Conservation (phyloP, 2,329 filamentous ascomycete genomes). For the Calonectria pauciramosa region DNA sequence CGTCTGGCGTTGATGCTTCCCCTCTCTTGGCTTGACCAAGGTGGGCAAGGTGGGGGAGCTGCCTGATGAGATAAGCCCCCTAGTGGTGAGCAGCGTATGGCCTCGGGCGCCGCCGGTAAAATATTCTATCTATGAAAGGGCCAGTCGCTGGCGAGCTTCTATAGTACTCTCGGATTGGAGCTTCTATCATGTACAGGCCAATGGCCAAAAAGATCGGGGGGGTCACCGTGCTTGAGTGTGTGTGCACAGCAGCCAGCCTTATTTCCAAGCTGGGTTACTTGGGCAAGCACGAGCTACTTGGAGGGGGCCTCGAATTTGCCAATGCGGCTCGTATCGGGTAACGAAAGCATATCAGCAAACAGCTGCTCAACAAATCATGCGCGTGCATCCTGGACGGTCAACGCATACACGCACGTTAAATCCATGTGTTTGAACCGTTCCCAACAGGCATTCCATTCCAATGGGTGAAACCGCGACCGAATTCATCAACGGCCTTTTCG, state of each 20-base stretch:
- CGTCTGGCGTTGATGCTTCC: conserved; percentile 30
- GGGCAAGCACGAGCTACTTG: neutral
- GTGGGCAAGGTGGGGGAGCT: conserved; percentile 38
- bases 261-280: neutral
- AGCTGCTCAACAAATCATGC: neutral
- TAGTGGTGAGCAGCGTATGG: neutral
- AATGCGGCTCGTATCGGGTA: neutral
- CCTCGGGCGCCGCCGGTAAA: neutral
- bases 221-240: neutral
- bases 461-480: neutral
- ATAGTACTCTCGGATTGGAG: conserved; percentile 4
- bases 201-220: neutral
- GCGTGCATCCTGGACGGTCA: too few relatives aligned
- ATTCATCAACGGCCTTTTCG: neutral
- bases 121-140: neutral
- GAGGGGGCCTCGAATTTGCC: neutral
- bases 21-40: conserved; percentile 39
- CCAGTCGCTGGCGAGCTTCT: neutral
- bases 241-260: neutral
- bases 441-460: neutral
- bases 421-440: neutral
- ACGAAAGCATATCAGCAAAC: neutral
- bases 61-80: conserved; percentile 43
- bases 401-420: neutral
- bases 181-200: neutral